Conservation (phyloP, 148 eudicot genomes). For the Amaranthus cruentus region DNA sequence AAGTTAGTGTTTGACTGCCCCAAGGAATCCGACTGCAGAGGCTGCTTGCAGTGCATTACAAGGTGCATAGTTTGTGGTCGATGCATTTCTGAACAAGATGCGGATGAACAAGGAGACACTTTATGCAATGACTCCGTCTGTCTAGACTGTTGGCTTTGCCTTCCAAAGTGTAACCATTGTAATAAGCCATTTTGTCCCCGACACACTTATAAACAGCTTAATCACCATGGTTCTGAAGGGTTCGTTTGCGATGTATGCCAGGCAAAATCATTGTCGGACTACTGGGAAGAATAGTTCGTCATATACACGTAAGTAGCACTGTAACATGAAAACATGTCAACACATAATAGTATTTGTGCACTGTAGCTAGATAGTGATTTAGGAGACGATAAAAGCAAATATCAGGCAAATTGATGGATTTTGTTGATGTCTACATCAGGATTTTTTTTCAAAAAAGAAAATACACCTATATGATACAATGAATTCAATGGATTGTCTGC, state of each 20-base stretch:
- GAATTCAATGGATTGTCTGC: conserved; percentile 11
- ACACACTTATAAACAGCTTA: conserved; percentile 27
- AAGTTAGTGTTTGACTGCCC: conserved; percentile 63
- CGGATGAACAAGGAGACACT: conserved; percentile 40
- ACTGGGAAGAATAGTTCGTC: not conserved
- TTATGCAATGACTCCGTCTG: conserved; percentile 57
- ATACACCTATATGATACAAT: conserved; percentile 6
- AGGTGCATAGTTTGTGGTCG: conserved; percentile 73
- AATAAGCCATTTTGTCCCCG: conserved; percentile 64
- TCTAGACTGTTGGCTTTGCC: conserved; percentile 53
- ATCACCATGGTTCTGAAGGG: conserved; percentile 18
- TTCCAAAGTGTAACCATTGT: conserved; percentile 64
- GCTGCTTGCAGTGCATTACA: conserved; percentile 51
- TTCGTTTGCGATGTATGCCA: conserved; percentile 54
- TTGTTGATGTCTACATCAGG: not conserved
- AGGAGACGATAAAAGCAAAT: not conserved
- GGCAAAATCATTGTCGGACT: conserved; percentile 10
- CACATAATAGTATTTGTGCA: not conserved
- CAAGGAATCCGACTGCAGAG: conserved; percentile 36
- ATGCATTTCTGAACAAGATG: conserved; percentile 30
- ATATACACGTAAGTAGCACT: too few species aligned
- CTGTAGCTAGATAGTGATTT: not conserved
- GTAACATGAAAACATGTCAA: too few species aligned
- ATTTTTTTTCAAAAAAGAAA: not conserved
- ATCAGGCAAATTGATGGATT: not conserved